These are phyloP conservation scores for Annona squamosa DNA, from an alignment of 164 flowering plant genomes.

Conservation along the genomic window DNA sequence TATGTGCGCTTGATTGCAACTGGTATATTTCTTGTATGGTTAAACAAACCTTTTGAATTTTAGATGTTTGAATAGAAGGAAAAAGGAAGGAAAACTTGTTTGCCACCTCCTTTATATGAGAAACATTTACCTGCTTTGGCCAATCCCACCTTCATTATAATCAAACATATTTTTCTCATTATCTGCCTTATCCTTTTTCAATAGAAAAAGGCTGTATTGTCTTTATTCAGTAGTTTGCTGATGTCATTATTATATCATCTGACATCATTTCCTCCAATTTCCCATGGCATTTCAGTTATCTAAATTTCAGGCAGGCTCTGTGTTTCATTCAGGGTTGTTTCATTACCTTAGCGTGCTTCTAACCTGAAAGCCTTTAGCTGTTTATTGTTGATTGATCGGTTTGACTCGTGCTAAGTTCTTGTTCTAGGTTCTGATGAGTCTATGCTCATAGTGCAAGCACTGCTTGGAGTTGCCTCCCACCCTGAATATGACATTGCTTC, in stretches of 20 bases:
- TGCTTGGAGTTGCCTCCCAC: slow-evolving; percentile 88
- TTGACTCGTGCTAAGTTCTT: neutral
- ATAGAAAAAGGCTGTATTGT: too few species aligned
- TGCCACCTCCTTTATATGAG: too few species aligned
- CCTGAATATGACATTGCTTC: slow-evolving; percentile 95
- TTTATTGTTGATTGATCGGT: neutral
- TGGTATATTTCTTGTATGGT: slow-evolving; percentile 37
- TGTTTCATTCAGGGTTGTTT: neutral
- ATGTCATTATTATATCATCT: too few species aligned
- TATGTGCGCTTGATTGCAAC: slow-evolving; percentile 93
- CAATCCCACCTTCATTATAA: too few species aligned
- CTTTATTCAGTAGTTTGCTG: too few species aligned
- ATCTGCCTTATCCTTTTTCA: too few species aligned
- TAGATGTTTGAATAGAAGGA: too few species aligned
- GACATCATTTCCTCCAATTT: too few species aligned
- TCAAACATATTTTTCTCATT: too few species aligned
- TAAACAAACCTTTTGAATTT: neutral
- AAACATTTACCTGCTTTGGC: too few species aligned
- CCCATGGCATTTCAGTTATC: neutral
- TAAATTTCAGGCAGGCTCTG: neutral
- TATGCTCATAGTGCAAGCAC: slow-evolving; percentile 79
- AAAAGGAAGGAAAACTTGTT: too few species aligned
- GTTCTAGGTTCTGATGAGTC: slow-evolving; percentile 68
- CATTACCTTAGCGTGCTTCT: neutral
- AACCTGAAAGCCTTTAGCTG: neutral